phyloP scores from a whole-genome alignment of 2,329 filamentous ascomycete genomes.

The Hymenoscyphus fructigenus region DNA sequence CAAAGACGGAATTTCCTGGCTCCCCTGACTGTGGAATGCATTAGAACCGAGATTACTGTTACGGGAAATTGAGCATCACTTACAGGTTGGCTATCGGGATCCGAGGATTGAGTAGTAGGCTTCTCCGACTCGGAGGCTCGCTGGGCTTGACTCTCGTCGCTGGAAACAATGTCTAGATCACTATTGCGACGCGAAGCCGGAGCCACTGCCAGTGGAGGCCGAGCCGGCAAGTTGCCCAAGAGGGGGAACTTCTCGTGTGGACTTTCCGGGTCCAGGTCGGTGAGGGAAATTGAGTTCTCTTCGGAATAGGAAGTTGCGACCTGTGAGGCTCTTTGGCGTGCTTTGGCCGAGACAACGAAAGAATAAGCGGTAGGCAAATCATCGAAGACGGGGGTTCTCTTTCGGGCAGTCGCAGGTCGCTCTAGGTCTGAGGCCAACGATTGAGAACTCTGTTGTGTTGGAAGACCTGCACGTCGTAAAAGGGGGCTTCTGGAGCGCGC shows the following conservation, averaged over 20 bases:
- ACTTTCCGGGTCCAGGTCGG: conserved; percentile 10
- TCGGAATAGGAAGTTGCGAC: conserved; percentile 10
- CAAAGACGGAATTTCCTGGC: neutral
- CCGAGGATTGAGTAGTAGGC: neutral
- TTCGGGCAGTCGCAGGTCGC: conserved; percentile 6
- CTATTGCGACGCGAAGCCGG: conserved; percentile 1
- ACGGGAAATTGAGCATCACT: neutral
- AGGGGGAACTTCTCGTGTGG: neutral
- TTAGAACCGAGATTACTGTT: neutral
- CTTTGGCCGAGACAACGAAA: conserved; percentile 27
- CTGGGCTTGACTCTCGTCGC: neutral
- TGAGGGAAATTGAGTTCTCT: conserved; percentile 26
- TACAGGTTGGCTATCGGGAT: neutral
- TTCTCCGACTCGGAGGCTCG: neutral
- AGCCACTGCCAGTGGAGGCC: conserved; percentile 18
- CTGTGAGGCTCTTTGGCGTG: conserved; percentile 20
- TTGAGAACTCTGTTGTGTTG: conserved; percentile 4
- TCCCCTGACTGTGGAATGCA: neutral
- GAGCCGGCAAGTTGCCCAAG: conserved; percentile 13
- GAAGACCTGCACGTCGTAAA: neutral
- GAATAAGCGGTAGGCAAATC: conserved; percentile 33
- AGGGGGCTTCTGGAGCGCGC: neutral
- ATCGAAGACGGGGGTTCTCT: conserved; percentile 29
- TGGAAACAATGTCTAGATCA: neutral
- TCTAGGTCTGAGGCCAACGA: conserved; percentile 10